Base-by-base conservation (phyloP, 139 green algal genomes). In the Coccomyxa sp. region DNA sequence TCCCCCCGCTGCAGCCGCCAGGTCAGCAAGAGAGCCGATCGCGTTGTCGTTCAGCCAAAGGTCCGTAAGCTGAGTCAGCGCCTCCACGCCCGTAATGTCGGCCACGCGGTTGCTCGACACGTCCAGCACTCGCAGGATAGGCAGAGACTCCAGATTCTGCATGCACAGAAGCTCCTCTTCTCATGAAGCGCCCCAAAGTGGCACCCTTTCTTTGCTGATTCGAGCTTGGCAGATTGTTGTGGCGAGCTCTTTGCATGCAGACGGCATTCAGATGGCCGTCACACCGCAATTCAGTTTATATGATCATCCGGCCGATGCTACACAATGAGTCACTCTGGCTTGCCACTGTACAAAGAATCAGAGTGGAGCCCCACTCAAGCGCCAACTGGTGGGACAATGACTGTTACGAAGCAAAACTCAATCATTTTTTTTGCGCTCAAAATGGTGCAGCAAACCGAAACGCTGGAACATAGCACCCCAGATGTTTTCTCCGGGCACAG, bases 11-110 rank as follows among this genome's bases (percentile, higher is more conserved):
- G 81, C 89, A 18, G 71, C 80, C 25, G 92, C 90, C 23, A 98
- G 38, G 17, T 81, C 79, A 0, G 92, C 86, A 15, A 98, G 79
- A 11, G 87, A 85, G 21, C 85, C 58, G 12, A 98, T 84, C 66
- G 86, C 31, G 84, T 98, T 99, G 85, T 99, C 91, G 82, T 98
- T 98, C 23, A 97, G 86, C 96, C 96, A 99, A 16, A 99, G 88
- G 87, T 99, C 96, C 67, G 89, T 88, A 77, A 96, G 82, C 38
- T 85, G 60, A 0, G 17, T 59, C 38, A 92, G 81, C 25, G 77
- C 77, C 17, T 86, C 58, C 31, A 94, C 28, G 10, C 88, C 86
- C 28, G 84, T 78, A 3, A 94, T 25, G n/a, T 38, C 17, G 16
- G 57, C 25, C 0, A 96, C 76, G 31, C 85, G 82, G 88, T 98